Percentiles rank a stretch among this genome's conserved stretches.
Evolutionary conservation across 257 asterid species (phyloP).

Genomic region (Cordia subcordata): DNA sequence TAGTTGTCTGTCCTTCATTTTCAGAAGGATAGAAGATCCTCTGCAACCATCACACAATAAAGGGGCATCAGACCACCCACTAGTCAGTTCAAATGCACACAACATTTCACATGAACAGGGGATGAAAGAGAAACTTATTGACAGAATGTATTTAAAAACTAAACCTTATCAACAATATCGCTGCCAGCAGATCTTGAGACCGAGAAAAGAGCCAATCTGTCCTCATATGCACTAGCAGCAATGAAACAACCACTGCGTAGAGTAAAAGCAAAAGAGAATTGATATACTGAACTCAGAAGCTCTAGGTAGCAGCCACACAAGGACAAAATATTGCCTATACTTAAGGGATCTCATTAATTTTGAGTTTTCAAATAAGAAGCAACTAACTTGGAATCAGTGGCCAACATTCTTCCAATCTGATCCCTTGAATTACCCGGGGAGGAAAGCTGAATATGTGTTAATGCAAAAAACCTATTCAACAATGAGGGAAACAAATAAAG

Average conservation of each 20-base stretch:
- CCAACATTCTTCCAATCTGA: constrained; percentile 91
- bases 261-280: constrained; percentile 37
- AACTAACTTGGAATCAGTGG: constrained; percentile 80
- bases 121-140: no score
- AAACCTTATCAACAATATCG: constrained; percentile 78
- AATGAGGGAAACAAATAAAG: constrained; percentile 12
- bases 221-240: constrained; percentile 93
- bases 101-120: not conserved
- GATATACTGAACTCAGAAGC: constrained; percentile 35
- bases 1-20: constrained; percentile 49
- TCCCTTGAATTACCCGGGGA: constrained; percentile 68
- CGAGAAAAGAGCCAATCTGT: constrained; percentile 73
- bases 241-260: constrained; percentile 84
- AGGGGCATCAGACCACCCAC: constrained; percentile 18
- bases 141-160: not conserved
- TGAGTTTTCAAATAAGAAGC: constrained; percentile 10
- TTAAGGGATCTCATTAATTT: constrained; percentile 7
- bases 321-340: constrained; percentile 20
- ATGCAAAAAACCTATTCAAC: constrained; percentile 58
- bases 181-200: constrained; percentile 55
- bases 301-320: constrained; percentile 24
- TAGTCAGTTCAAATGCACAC: constrained; percentile 9
- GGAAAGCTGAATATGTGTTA: constrained; percentile 70
- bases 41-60: constrained; percentile 36
- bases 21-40: constrained; percentile 62